Conservation (phyloP, 768 basidiomycete species). For the Amanita inopinata region DNA sequence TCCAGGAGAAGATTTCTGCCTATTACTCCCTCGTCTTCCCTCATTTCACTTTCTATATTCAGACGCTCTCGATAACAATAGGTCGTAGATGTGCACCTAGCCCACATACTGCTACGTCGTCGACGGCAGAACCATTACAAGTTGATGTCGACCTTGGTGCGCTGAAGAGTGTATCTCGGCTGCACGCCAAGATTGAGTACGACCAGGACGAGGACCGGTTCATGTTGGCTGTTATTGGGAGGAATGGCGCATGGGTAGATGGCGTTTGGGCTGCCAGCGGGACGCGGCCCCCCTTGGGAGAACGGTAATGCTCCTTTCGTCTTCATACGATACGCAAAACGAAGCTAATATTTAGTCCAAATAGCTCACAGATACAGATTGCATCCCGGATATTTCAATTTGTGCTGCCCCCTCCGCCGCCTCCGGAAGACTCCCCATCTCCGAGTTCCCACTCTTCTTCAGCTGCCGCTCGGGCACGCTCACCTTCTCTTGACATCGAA, state of each 20-base stretch:
- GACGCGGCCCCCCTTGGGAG: constrained; percentile 73
- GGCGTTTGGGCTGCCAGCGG: constrained; percentile 92
- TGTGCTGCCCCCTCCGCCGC: constrained; percentile 81
- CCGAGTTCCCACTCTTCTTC: constrained; percentile 68
- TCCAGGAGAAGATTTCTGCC: constrained; percentile 76
- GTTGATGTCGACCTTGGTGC: constrained; percentile 92
- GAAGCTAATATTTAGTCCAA: constrained; percentile 12
- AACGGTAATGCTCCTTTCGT: constrained; percentile 44
- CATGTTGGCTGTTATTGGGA: constrained; percentile 83
- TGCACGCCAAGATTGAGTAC: constrained; percentile 93
- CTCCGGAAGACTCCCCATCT: constrained; percentile 72
- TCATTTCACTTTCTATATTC: constrained; percentile 93
- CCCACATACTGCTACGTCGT: constrained; percentile 38
- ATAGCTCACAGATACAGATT: constrained; percentile 91
- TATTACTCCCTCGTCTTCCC: constrained; percentile 94
- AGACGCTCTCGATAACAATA: constrained; percentile 90
- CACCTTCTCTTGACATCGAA: constrained; percentile 76
- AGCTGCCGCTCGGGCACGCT: constrained; percentile 44
- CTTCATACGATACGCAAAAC: constrained; percentile 1
- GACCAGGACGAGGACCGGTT: constrained; percentile 86
- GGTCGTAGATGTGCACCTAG: constrained; percentile 75
- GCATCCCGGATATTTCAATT: constrained; percentile 96
- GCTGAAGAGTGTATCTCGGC: constrained; percentile 93
- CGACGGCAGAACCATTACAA: constrained; percentile 44
- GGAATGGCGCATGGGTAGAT: constrained; percentile 98